A percentile compares a stretch with the other conserved stretches of the same genome.
phyloP scores from a whole-genome alignment of 1,284 basidiomycete genomes.

The Inonotus obliquus region DNA sequence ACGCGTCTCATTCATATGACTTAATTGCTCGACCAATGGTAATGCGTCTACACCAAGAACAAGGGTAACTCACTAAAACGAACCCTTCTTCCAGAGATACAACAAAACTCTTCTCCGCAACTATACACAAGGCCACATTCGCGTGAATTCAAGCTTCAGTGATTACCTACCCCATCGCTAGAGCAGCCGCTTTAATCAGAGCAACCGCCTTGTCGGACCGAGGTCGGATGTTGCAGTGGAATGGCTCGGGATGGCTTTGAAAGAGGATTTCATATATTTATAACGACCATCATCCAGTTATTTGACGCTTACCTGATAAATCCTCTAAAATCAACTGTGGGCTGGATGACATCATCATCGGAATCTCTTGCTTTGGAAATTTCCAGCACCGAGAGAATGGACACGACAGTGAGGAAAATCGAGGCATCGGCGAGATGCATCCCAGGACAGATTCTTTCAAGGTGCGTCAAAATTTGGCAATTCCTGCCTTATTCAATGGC shows the following conservation, averaged over 20 bases:
- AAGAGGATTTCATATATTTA: background rate
- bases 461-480: background rate
- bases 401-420: conserved; percentile 31
- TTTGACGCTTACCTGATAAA: conserved; percentile 14
- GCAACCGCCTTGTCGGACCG: conserved; percentile 7
- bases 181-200: conserved; percentile 3
- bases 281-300: background rate
- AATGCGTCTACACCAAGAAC: background rate
- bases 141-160: no score
- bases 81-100: no score
- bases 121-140: no score
- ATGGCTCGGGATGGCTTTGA: conserved; percentile 18
- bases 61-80: background rate
- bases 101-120: no score
- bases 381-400: conserved; percentile 28
- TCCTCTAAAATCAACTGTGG: conserved; percentile 20
- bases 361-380: conserved; percentile 27
- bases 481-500: conserved; percentile 7
- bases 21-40: background rate
- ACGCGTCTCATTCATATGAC: conserved; percentile 1
- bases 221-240: conserved; percentile 15
- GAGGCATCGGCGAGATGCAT: conserved; percentile 31
- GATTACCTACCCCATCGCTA: background rate
- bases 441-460: conserved; percentile 27
- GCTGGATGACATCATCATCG: conserved; percentile 28